Conservation (phyloP, 1,139 yeast species). For the Petasospora fabianii region DNA sequence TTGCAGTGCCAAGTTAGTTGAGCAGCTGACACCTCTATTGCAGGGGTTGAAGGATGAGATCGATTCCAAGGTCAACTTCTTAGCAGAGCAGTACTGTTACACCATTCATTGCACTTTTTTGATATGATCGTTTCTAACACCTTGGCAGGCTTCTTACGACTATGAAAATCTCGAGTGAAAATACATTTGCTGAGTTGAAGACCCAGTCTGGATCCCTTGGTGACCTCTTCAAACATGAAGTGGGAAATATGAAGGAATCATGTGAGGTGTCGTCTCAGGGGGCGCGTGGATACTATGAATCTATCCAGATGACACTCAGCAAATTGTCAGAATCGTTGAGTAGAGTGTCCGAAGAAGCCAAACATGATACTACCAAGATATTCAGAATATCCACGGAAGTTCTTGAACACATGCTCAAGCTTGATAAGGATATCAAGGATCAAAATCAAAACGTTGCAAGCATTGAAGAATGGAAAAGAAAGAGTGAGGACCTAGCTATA, state of each 20-base stretch:
- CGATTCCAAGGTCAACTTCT: slow-evolving; percentile 2
- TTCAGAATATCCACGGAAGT: background rate
- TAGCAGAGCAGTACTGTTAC: slow-evolving; percentile 10
- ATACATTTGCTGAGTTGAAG: background rate
- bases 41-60: background rate
- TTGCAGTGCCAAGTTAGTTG: background rate
- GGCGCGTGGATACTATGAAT: background rate
- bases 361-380: background rate
- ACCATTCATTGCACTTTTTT: background rate
- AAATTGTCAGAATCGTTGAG: background rate
- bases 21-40: background rate
- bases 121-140: background rate
- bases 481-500: background rate
- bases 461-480: slow-evolving; percentile 1
- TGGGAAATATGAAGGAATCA: background rate
- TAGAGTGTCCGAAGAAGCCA: background rate
- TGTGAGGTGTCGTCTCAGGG: too few relatives aligned
- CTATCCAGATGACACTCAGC: background rate
- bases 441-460: slow-evolving; percentile 2
- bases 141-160: slow-evolving; percentile 2
- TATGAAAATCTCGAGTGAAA: slow-evolving; percentile 1
- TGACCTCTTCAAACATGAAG: background rate
- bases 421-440: slow-evolving; percentile 11
- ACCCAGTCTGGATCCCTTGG: background rate
- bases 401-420: background rate